phyloP scores from a whole-genome alignment of 345 rosid genomes.

The Cardiospermum halicacabum region DNA sequence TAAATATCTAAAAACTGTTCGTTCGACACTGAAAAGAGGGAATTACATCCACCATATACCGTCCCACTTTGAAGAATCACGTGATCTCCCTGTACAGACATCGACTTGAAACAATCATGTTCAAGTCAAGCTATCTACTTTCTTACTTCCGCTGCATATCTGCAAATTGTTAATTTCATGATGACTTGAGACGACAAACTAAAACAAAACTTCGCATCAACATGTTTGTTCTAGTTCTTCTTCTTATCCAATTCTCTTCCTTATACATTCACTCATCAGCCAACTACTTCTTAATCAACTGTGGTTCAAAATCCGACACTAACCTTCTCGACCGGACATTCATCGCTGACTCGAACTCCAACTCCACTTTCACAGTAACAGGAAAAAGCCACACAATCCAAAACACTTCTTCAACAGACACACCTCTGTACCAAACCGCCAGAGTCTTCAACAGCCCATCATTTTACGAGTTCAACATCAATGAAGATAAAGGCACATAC shows the following conservation, averaged over 20 bases:
- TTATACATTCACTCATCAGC: not conserved
- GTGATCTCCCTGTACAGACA: not conserved
- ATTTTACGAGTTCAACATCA: constrained; percentile 7
- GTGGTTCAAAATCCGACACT: constrained; percentile 20
- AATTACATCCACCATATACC: not conserved
- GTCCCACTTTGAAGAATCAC: not conserved
- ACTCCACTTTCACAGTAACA: not conserved
- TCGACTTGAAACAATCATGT: not conserved
- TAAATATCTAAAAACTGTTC: no score
- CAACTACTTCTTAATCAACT: constrained; percentile 26
- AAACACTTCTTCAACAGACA: not conserved
- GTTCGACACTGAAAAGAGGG: no score
- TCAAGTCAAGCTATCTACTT: not conserved
- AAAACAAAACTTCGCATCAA: not conserved
- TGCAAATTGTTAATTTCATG: no score
- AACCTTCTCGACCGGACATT: constrained; percentile 9
- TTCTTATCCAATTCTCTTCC: constrained; percentile 13
- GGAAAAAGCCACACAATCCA: constrained; percentile 4
- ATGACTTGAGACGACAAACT: not conserved
- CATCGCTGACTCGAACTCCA: constrained; percentile 14
- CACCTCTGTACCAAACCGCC: constrained; percentile 23
- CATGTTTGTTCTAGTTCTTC: not conserved
- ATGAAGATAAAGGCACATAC: constrained; percentile 10
- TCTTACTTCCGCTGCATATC: no score
- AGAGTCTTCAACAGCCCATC: constrained; percentile 22